Evolutionary conservation across 768 basidiomycete genomes (phyloP), one percentile per base, ranked within the genome.

Genomic region (Mycena rosella): DNA sequence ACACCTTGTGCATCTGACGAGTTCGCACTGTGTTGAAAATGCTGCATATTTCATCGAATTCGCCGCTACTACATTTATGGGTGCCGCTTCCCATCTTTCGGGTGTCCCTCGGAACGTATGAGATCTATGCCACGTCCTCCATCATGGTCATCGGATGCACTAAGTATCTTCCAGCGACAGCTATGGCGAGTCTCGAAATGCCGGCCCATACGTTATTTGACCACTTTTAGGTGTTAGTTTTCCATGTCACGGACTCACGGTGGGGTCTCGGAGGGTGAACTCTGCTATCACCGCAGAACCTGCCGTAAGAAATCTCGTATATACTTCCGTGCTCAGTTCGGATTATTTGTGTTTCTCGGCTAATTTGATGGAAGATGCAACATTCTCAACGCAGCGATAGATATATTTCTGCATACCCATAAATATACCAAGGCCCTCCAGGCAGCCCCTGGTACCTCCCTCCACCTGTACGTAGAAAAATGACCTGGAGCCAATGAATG

Each of bases 21-120:
- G 53, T 38, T 54, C 34, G 38, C 38, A n/a, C n/a, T n/a, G n/a
- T n/a, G n/a, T n/a, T n/a, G 36, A 26, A 40, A 56, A 40, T 42
- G 24, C 38, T 26, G 54, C 38, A 26, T 56, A 3, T 40, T 56
- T 42, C 54, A 56, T 42, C 38, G 54, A 56, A 56, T 56, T 56
- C 54, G 38, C 38, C 54, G 54, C 38, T 42, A 57, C 38, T 29
- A 42, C 55, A 57, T 57, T 29, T 22, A 44, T 57, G 40, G 55
- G 55, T 30, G 27, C 55, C 55, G 55, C 42, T 57, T 57, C 55
- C 55, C 55, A 57, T 40, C 34, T 14, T 55, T 57, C 55, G 54
- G 54, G 27, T 24, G 36, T 56, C 38, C 24, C 1, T 56, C 36
- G 54, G 54, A 56, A 42, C 13, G 54, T 26, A 30, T 57, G 14